These are phyloP conservation scores for Gigaspora rosea DNA, from an alignment of 192 early-diverging fungal genomes.

Conservation along the genomic window DNA sequence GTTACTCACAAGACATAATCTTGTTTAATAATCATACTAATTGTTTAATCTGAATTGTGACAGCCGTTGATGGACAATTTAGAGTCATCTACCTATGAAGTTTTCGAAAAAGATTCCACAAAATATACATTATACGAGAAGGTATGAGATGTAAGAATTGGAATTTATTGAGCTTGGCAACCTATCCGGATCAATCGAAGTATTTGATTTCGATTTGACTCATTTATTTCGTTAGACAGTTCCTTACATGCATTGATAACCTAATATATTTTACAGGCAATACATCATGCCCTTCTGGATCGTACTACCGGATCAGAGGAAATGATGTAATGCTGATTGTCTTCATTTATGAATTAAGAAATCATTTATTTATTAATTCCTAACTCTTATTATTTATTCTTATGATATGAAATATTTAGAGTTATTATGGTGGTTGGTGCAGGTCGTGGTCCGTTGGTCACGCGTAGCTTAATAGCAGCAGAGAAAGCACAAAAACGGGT, in stretches of 20 bases:
- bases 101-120: constrained; percentile 92
- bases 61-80: constrained; percentile 96
- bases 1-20: neutral
- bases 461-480: constrained; percentile 80
- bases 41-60: neutral
- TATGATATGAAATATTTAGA: constrained; percentile 33
- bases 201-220: neutral
- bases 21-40: neutral
- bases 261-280: constrained; percentile 36
- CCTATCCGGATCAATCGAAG: neutral
- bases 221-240: neutral
- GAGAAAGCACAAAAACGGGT: constrained; percentile 60
- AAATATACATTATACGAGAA: constrained; percentile 93
- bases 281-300: constrained; percentile 60
- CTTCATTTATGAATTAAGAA: neutral
- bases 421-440: constrained; percentile 94
- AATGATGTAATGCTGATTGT: constrained; percentile 20
- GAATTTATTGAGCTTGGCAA: constrained; percentile 1
- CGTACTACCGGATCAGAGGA: constrained; percentile 39
- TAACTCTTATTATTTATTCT: constrained; percentile 31
- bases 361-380: neutral
- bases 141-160: constrained; percentile 44
- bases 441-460: constrained; percentile 93
- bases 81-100: constrained; percentile 91
- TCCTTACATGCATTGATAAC: no score